A percentile compares a stretch with the other conserved stretches of the same genome.
Conservation (phyloP, 176 grass and related monocot species). For the Oryza nivara region DNA sequence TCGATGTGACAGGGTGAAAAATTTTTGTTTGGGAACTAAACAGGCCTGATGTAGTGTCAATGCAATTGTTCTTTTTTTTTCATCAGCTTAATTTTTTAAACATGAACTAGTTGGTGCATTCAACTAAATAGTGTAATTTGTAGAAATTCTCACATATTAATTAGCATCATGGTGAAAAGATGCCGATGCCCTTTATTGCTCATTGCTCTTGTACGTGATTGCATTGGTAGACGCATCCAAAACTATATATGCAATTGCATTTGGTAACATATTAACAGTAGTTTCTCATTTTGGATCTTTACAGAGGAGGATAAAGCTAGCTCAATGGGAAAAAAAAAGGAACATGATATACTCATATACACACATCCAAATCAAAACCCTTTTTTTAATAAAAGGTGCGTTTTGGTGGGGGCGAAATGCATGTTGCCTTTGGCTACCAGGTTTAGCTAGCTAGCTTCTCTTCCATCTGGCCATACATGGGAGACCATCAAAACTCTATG, state of each 20-base stretch:
- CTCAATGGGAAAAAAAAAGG: neutral
- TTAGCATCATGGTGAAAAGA: too few relatives aligned
- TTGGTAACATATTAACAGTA: neutral
- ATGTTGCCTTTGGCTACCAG: neutral
- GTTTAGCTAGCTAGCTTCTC: neutral
- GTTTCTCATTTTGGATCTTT: neutral
- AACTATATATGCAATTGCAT: neutral
- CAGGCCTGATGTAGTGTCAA: neutral
- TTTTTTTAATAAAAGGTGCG: neutral
- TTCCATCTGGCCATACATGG: neutral
- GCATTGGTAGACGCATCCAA: too few relatives aligned
- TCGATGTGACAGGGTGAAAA: too few relatives aligned
- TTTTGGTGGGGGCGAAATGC: conserved; percentile 8
- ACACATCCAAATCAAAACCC: neutral
- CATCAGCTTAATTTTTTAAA: neutral
- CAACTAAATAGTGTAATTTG: too few relatives aligned
- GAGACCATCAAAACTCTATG: conserved; percentile 31
- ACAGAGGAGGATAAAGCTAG: neutral
- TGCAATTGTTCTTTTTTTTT: neutral
- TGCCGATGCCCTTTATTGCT: too few relatives aligned
- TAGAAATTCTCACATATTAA: too few relatives aligned
- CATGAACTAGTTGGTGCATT: neutral
- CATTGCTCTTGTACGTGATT: too few relatives aligned
- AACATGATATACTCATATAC: neutral
- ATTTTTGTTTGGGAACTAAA: too few relatives aligned